Conservation (phyloP, 73 alveolate species). For the Paramecium sexaurelia region DNA sequence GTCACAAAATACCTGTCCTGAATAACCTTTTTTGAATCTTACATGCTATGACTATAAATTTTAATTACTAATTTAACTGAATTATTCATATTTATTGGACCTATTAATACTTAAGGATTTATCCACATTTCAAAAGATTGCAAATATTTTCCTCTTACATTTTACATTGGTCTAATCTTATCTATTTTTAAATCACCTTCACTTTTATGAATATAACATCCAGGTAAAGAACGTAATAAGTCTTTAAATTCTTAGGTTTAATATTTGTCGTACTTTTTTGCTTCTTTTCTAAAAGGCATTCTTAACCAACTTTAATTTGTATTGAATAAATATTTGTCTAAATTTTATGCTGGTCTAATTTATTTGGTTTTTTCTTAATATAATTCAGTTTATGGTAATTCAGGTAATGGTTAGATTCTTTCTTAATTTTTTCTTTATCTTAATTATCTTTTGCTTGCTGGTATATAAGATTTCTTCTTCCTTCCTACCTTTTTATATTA, state of each 20-base stretch:
- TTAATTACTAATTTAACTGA: not conserved
- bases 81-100: not conserved
- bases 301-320: not conserved
- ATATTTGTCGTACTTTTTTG: not conserved
- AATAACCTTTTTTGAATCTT: constrained; percentile 6
- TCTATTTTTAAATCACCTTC: constrained; percentile 13
- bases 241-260: not conserved
- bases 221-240: not conserved
- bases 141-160: not conserved
- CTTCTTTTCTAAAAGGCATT: not conserved
- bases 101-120: not conserved
- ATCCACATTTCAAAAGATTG: constrained; percentile 1
- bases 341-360: not conserved
- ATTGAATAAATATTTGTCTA: not conserved
- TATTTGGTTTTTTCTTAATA: not conserved
- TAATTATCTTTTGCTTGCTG: not conserved
- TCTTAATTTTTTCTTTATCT: not conserved
- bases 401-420: not conserved
- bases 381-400: not conserved
- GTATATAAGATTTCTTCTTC: not conserved
- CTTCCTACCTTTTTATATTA: not conserved
- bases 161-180: constrained; percentile 5
- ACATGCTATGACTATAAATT: not conserved
- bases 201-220: not conserved
- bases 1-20: not conserved